These are phyloP conservation scores for Toxicodendron radicans DNA, from an alignment of 345 rosid genomes.

Conservation along the genomic window DNA sequence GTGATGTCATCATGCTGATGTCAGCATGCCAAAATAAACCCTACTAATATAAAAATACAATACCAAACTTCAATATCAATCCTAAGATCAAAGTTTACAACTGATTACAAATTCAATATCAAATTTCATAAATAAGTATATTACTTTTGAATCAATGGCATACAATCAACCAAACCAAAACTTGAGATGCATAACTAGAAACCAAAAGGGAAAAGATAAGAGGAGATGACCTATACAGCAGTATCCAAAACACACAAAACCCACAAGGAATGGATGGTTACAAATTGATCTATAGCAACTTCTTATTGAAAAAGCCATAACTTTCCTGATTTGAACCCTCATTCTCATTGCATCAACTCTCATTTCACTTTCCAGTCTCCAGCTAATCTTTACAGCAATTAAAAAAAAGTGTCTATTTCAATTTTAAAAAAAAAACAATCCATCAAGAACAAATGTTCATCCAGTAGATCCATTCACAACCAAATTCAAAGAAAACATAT, in stretches of 20 bases:
- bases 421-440: slow-evolving; percentile 9
- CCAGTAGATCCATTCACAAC: slow-evolving; percentile 26
- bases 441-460: slow-evolving; percentile 26
- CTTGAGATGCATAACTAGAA: slow-evolving; percentile 90
- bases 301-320: slow-evolving; percentile 38
- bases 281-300: slow-evolving; percentile 51
- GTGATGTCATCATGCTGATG: too few species aligned
- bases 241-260: slow-evolving; percentile 47
- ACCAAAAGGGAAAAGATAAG: slow-evolving; percentile 71
- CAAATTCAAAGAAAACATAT: slow-evolving; percentile 8
- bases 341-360: slow-evolving; percentile 45
- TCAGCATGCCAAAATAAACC: too few species aligned
- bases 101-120: too few species aligned
- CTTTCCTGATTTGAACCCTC: slow-evolving; percentile 48
- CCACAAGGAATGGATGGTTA: slow-evolving; percentile 76
- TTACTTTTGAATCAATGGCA: too few species aligned
- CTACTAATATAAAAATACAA: too few species aligned
- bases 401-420: slow-evolving; percentile 21
- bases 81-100: too few species aligned
- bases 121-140: too few species aligned
- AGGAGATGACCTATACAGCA: slow-evolving; percentile 78
- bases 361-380: slow-evolving; percentile 36
- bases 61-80: too few species aligned
- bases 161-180: slow-evolving; percentile 87
- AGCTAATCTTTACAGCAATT: not conserved